Evolutionary conservation across 805 yeast species (phyloP).

Genomic region (Kodamaea laetipori): DNA sequence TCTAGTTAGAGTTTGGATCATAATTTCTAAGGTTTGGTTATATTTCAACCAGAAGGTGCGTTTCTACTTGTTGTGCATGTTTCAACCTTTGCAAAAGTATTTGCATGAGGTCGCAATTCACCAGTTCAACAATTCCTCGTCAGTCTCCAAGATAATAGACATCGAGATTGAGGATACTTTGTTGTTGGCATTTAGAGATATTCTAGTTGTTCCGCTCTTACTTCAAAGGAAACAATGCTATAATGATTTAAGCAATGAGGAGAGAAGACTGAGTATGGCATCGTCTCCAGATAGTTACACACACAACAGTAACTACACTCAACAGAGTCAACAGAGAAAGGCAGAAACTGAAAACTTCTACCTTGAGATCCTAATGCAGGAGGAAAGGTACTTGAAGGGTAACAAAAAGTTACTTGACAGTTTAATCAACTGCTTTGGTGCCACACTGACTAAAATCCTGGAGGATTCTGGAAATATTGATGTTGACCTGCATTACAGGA

Average conservation of each 20-base stretch:
- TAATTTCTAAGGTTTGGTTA: conserved; percentile 26
- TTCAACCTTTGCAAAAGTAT: conserved; percentile 29
- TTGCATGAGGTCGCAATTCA: conserved; percentile 18
- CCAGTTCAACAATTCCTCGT: conserved; percentile 3
- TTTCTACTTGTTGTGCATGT: conserved; percentile 25
- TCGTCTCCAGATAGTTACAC: not conserved
- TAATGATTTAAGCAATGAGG: not conserved
- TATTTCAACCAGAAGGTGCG: conserved; percentile 32
- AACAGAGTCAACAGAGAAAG: not conserved
- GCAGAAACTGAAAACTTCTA: not conserved
- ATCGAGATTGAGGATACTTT: conserved; percentile 32
- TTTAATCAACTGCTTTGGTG: conserved; percentile 25
- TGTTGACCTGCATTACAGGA: conserved; percentile 22
- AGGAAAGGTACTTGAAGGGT: conserved; percentile 8
- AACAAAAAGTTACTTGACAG: conserved; percentile 13
- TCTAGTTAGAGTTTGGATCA: conserved; percentile 23
- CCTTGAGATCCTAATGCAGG: conserved; percentile 13
- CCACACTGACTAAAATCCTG: conserved; percentile 19
- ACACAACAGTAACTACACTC: not conserved
- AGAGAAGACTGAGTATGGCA: not conserved
- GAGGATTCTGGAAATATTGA: conserved; percentile 21
- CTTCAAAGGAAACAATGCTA: conserved; percentile 18
- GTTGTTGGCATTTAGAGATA: conserved; percentile 31
- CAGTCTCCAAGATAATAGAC: conserved; percentile 8
- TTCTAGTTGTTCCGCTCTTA: conserved; percentile 28